Base-by-base conservation (phyloP, 352 stramenopile species). In the Globisporangium emineosum region DNA sequence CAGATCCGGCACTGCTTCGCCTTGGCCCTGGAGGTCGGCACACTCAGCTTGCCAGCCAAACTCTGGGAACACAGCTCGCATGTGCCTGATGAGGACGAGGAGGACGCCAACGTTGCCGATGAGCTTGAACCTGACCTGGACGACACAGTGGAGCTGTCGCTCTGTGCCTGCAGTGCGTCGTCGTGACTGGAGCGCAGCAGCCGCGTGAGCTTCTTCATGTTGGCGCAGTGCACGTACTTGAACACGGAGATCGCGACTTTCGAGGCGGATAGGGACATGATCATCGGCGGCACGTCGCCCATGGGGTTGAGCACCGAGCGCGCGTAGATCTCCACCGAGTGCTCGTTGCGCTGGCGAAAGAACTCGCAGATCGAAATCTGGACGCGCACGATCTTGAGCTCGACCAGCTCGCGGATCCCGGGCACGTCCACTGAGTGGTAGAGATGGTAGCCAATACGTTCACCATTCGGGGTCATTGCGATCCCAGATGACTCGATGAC, bases 191-290 rank as follows among this genome's bases (percentile, higher is more conserved):
- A 45, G 37, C 15, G 37, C 52, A 42, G 12, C 13, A 56, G 19
- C 25, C 47, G 47, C 47, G 47, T 33, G 21, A 53, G 47, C 23
- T 45, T 45, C 37, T 45, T 45, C 37, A 21, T 45, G 15, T 9
- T 45, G 88, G 52, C 30, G 88, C 71, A 53, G 47, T 53, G 47
- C 47, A 33, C 47, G 47, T 53, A 27, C 47, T 53, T 53, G 47
- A 53, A 53, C 10, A 53, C 47, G 5, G 47, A 53, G n/a, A 53
- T 27, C 6, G 47, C 47, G 21, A 53, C 23, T 27, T 53, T 32
- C 7, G 62, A 45, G 53, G n/a, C 47, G 8, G 47, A 53, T 10
- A 53, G 23, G 9, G 47, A n/a, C 21, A 53, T 17, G 21, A 53
- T 25, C 13, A 19, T 53, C 12, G 47, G 47, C 21, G 23, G 47